Conservation (phyloP, 2,329 filamentous ascomycete genomes). For the Tolypocladium nubicola region DNA sequence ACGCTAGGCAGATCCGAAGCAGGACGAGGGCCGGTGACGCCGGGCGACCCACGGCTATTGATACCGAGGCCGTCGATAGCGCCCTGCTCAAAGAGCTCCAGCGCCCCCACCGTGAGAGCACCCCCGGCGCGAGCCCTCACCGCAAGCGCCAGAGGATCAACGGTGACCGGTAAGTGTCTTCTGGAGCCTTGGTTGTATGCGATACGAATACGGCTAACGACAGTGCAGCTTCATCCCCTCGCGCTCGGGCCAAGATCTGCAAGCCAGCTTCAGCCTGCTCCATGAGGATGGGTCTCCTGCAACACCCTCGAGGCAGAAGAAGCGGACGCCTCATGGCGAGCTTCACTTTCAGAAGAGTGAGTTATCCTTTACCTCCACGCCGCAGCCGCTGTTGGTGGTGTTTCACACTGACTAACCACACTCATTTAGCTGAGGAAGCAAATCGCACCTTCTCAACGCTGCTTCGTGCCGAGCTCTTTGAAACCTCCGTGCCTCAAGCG, state of each 20-base stretch:
- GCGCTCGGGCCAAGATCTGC: slow-evolving; percentile 82
- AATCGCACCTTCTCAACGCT: slow-evolving; percentile 86
- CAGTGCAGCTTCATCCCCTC: slow-evolving; percentile 80
- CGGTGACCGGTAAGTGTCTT: slow-evolving; percentile 43
- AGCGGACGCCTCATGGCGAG: slow-evolving; percentile 77
- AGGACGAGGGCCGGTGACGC: slow-evolving; percentile 24
- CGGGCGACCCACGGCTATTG: slow-evolving; percentile 27
- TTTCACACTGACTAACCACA: slow-evolving; percentile 1
- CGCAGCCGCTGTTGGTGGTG: not conserved
- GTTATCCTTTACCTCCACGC: slow-evolving; percentile 14
- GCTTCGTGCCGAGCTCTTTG: slow-evolving; percentile 85
- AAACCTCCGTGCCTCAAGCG: slow-evolving; percentile 75
- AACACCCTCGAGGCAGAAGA: slow-evolving; percentile 76
- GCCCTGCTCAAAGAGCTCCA: slow-evolving; percentile 42
- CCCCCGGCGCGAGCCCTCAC: slow-evolving; percentile 42
- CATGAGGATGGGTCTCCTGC: slow-evolving; percentile 90
- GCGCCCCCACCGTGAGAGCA: slow-evolving; percentile 39
- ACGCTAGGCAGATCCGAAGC: slow-evolving; percentile 23
- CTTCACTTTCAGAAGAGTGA: slow-evolving; percentile 88
- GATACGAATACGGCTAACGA: slow-evolving; percentile 10
- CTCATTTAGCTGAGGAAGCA: slow-evolving; percentile 66
- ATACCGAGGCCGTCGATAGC: slow-evolving; percentile 38
- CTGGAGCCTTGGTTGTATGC: not conserved
- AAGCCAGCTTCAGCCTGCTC: slow-evolving; percentile 83
- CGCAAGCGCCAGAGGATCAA: slow-evolving; percentile 51